Evolutionary conservation across 495 filamentous ascomycete species (phyloP).

Genomic region (Entonaema liquescens): DNA sequence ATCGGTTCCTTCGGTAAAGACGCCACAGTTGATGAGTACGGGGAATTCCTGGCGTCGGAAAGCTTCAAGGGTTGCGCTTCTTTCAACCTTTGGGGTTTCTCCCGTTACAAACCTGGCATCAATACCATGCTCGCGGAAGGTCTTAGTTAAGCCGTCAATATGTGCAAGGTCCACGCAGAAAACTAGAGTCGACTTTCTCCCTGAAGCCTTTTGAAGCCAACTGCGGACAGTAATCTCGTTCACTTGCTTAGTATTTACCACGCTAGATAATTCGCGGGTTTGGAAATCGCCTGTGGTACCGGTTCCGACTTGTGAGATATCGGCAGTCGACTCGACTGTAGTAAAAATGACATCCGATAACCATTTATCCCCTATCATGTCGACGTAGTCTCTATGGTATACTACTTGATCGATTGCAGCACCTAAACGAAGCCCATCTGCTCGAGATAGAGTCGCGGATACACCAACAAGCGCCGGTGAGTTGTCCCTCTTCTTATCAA

Average conservation of each 20-base stretch:
- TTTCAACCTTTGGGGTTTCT: conserved; percentile 69
- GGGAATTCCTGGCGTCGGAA: conserved; percentile 83
- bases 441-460: conserved; percentile 89
- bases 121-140: conserved; percentile 78
- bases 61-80: conserved; percentile 71
- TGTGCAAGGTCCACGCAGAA: conserved; percentile 93
- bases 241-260: conserved; percentile 77
- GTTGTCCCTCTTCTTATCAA: conserved; percentile 60
- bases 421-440: conserved; percentile 87
- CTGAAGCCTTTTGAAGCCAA: conserved; percentile 79
- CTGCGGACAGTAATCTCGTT: conserved; percentile 85
- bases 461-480: conserved; percentile 86
- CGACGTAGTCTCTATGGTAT: conserved; percentile 95
- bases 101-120: conserved; percentile 87
- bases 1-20: conserved; percentile 97
- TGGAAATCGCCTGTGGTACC: conserved; percentile 81
- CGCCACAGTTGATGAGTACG: conserved; percentile 91
- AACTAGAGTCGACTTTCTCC: conserved; percentile 83
- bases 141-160: conserved; percentile 72
- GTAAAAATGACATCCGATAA: conserved; percentile 90
- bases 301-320: conserved; percentile 72
- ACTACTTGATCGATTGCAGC: conserved; percentile 94
- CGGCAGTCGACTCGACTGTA: conserved; percentile 81
- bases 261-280: conserved; percentile 72
- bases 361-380: conserved; percentile 92